Base-by-base conservation (phyloP, 2,329 filamentous ascomycete genomes). In the Neoscytalidium dimidiatum region DNA sequence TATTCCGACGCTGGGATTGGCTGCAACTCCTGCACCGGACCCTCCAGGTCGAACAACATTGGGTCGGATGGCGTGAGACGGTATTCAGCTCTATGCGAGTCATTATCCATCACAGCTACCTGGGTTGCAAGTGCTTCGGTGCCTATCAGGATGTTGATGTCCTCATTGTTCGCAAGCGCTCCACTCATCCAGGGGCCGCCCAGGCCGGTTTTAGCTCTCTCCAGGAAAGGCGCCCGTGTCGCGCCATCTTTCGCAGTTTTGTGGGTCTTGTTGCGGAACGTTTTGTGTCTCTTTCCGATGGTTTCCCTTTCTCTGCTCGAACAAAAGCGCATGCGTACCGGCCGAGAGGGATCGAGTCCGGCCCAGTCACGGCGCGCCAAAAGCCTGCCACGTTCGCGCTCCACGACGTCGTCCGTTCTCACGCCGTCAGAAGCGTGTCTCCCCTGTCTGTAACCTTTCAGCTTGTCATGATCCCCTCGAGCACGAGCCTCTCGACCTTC, bases 121-220 rank as follows among this genome's bases (percentile, higher is more conserved):
- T 67, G 68, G 58, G 68, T 73, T 56, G 69, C 70, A 68, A 75
- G 69, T 64, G 74, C 76, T 67, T 76, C 72, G 61, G 72, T 72
- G 17, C 77, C 77, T 64, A 79, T 76, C 26, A 71, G 74, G 64
- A 79, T 71, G 52, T 67, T 71, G 60, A 79, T 72, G 63, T 73
- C 63, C 46, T 75, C 68, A 29, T 58, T 31, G 49, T 67, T 64
- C 28, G 56, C 62, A 21, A 67, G 41, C 26, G 67, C 69, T 60
- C 68, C 64, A 44, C 66, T 67, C 66, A 68, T 66, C 60, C 66
- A 67, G 6, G 65, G 66, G 3, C 60, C 62, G 29, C 51, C 62
- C 44, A 48, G 28, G 1, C n/a, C 26, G n/a, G 41, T n/a, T 9
- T 33, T n/a, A n/a, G 13, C 29, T 26, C 19, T 23, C 21, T 23